Evolutionary conservation across 78 protist genomes (phyloP), one percentile per base, ranked within the genome.

Genomic region (Protostelium mycophagum): DNA sequence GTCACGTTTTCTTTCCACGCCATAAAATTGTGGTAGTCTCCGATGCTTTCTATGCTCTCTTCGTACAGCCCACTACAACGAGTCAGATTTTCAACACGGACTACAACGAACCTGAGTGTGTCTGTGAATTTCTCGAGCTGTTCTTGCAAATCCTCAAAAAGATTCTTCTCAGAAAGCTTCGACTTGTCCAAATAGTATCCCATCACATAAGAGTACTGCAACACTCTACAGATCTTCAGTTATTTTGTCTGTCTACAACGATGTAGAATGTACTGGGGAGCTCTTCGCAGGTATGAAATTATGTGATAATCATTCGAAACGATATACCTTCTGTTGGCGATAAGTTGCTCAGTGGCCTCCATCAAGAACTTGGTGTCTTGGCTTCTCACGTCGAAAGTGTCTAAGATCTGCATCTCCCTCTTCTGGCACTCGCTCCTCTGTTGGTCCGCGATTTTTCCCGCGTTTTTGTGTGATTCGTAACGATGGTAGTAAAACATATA

Each of bases 401-500:
- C 87, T 28, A 87, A 39, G 37, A 94, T 86, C 86, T 85, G 91
- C 85, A 87, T 90, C 88, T 91, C 96, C 34, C 88, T 91, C 36
- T 83, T 88, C 87, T 88, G 89, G 29, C 93, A 91, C 35, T 94
- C 88, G 37, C 35, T 88, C 63, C 93, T 88, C 88, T 94, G 96
- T 90, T 91, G 93, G 36, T 86, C 89, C 1, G 96, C 96, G 83
- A 94, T 91, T 36, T 94, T 94, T 93, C 87, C 91, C 0, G 96
- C 94, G 39, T 91, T 91, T 36, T 83, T 86, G 85, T 94, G 96
- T 16, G 94, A 89, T 83, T 94, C 94, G 73, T 87, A 94, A 34
- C 96, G 87, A 83, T 94, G 94, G 83, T 90, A 94, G 91, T 94
- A 94, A 91, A 91, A 91, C 96, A 94, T 91, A 38, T 94, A 94